phyloP scores from a whole-genome alignment of 495 filamentous ascomycete species.

The Entonaema liquescens region DNA sequence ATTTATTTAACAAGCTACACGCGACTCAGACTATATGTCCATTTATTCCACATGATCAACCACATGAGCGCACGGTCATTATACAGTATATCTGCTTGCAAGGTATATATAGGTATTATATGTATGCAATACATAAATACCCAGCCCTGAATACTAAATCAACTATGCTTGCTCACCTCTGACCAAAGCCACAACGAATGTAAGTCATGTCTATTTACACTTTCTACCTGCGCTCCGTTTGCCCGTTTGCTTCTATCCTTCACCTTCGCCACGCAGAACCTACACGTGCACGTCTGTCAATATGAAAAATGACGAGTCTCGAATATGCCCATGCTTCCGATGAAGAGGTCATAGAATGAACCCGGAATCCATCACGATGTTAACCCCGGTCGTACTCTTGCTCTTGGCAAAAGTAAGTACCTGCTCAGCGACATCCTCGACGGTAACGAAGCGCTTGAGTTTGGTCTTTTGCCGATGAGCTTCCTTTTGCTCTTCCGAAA shows the following conservation, averaged over 20 bases:
- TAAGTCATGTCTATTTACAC: neutral
- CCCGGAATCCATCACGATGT: constrained; percentile 56
- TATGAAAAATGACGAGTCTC: neutral
- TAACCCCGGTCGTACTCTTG: constrained; percentile 54
- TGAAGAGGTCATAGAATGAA: constrained; percentile 39
- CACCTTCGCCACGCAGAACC: neutral
- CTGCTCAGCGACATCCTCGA: constrained; percentile 62
- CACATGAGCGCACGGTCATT: neutral
- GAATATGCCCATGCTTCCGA: neutral
- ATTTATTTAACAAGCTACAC: neutral
- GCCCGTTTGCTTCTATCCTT: no score
- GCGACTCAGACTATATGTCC: neutral
- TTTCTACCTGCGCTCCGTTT: neutral
- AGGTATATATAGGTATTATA: no score
- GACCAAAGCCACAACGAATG: neutral
- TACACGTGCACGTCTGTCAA: neutral
- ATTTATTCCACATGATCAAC: neutral
- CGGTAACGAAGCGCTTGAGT: constrained; percentile 60
- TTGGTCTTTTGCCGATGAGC: constrained; percentile 54
- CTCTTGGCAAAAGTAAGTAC: constrained; percentile 54
- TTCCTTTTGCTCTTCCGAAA: constrained; percentile 56
- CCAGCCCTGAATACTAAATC: no score
- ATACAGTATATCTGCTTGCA: neutral
- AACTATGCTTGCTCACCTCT: neutral
- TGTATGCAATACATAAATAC: no score